Evolutionary conservation across 305 asterid genomes (phyloP).

Genomic region (Solanum hybrid): DNA sequence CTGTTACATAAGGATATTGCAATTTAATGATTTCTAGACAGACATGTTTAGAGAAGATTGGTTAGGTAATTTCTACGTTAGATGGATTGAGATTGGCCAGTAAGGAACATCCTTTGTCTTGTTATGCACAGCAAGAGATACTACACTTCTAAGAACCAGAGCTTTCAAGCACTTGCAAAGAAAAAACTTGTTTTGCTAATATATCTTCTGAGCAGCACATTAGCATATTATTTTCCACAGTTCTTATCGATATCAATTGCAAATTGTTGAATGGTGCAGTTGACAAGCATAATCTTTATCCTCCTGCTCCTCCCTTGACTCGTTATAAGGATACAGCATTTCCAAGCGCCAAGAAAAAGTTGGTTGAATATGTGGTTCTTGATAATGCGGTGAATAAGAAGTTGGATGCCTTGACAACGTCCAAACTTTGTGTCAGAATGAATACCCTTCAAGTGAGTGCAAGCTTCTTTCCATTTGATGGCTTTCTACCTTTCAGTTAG

Average conservation of each 20-base stretch:
- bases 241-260: constrained; percentile 9
- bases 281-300: constrained; percentile 61
- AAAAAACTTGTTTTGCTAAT: background rate
- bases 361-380: constrained; percentile 44
- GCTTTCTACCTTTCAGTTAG: constrained; percentile 10
- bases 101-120: background rate
- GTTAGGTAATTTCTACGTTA: background rate
- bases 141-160: background rate
- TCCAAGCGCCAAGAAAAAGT: constrained; percentile 68
- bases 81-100: background rate
- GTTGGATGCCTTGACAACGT: constrained; percentile 60
- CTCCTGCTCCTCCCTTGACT: constrained; percentile 83
- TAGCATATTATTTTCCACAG: background rate
- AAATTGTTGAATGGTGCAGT: constrained; percentile 42
- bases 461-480: constrained; percentile 14
- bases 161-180: background rate
- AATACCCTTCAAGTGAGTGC: constrained; percentile 82
- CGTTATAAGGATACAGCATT: constrained; percentile 79
- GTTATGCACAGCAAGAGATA: background rate
- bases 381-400: constrained; percentile 48
- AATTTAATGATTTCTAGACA: background rate
- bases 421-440: constrained; percentile 83
- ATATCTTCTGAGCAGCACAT: background rate
- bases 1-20: background rate
- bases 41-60: background rate